Evolutionary conservation across 176 grass and related monocot species (phyloP), one percentile per base, ranked within the genome.

Genomic region (Otatea glauca): DNA sequence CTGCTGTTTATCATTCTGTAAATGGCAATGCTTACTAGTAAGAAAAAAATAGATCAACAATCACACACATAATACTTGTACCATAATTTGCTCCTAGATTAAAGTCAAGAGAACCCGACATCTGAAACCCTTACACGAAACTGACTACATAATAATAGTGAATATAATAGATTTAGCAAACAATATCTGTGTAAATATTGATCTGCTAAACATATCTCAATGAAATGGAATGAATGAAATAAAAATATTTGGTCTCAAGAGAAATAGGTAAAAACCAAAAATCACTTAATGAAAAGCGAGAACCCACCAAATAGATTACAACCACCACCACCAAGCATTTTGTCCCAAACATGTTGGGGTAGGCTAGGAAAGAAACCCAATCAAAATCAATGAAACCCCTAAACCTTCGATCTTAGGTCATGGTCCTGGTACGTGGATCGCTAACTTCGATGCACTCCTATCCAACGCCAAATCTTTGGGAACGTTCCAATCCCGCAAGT

Each of bases 151-250:
- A 50, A 79, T 37, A 66, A 42, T 79, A n/a, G 43, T 49, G 43
- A 80, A 80, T 53, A 49, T n/a, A 80, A 23, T 50, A 49, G 20
- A 38, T 67, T 80, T 23, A 49, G 3, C 11, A 34, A 80, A 51
- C 4, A 5, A 10, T 27, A 4, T 61, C 4, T 10, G 27, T 47
- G n/a, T 68, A 53, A 49, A 65, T 21, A 78, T 48, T 79, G 17
- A 14, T 24, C 15, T 13, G 20, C 24, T 21, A 79, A 20, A 78
- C 20, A 25, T 49, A 79, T 79, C 45, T 79, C 43, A 35, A 49
- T 17, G 21, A 7, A 64, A 35, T 65, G 42, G 2, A 55, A 64
- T 20, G 24, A 34, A 53, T 34, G 48, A 29, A 21, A 38, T 37
- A 37, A 6, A 74, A 51, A 64, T 20, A 21, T 7, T 5, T 20